These are phyloP conservation scores for Chamaecyparis obtusa DNA, from an alignment of 75 land plant species.

Conservation along the genomic window DNA sequence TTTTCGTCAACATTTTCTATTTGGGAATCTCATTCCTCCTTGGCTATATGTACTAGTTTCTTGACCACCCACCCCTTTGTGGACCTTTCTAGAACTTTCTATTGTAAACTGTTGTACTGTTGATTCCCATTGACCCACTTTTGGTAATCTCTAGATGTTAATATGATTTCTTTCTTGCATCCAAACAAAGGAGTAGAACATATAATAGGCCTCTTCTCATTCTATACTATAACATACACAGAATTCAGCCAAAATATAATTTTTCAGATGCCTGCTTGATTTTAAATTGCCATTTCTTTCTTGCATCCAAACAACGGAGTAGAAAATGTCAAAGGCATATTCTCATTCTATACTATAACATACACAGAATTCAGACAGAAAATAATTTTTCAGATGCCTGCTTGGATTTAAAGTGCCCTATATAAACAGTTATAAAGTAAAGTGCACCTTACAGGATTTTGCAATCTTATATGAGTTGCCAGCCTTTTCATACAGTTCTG, in stretches of 20 bases:
- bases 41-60: too few species aligned
- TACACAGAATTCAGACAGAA: background rate
- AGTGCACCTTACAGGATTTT: conserved; percentile 56
- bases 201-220: background rate
- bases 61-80: too few species aligned
- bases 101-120: too few species aligned
- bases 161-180: too few species aligned
- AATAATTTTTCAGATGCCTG: background rate
- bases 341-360: background rate
- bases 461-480: conserved; percentile 84
- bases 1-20: too few species aligned
- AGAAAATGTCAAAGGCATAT: background rate
- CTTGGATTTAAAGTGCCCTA: background rate
- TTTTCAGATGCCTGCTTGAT: background rate
- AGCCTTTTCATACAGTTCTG: conserved; percentile 82
- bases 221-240: background rate
- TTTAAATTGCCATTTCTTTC: background rate
- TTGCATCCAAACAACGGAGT: background rate
- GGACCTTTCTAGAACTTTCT: too few species aligned
- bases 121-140: too few species aligned
- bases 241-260: too few species aligned
- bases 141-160: too few species aligned
- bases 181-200: background rate
- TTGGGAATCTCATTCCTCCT: too few species aligned
- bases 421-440: background rate